phyloP scores from a whole-genome alignment of 2,329 filamentous ascomycete species.

The Fusarium zealandicum region DNA sequence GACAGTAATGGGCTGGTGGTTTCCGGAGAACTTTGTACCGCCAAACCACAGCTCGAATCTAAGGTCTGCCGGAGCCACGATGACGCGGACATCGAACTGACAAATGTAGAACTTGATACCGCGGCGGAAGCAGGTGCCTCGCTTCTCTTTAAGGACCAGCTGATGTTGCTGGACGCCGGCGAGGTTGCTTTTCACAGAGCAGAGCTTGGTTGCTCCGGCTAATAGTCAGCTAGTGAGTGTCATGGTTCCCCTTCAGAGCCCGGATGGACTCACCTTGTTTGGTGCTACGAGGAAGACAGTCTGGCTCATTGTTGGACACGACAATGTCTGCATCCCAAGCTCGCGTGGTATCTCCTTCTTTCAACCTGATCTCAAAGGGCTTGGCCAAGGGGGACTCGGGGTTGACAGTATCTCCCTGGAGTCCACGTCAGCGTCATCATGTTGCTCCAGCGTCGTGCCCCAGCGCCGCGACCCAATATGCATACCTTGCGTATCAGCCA shows the following conservation, averaged over 20 bases:
- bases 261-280: slow-evolving; percentile 43
- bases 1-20: slow-evolving; percentile 31
- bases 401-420: slow-evolving; percentile 50
- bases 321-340: slow-evolving; percentile 51
- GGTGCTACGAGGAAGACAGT: slow-evolving; percentile 47
- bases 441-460: too few relatives aligned
- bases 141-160: slow-evolving; percentile 48
- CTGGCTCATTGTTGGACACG: slow-evolving; percentile 48
- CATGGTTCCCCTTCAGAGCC: not conserved
- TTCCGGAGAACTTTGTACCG: slow-evolving; percentile 27
- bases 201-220: slow-evolving; percentile 50
- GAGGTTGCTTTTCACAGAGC: slow-evolving; percentile 51
- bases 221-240: not conserved
- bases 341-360: slow-evolving; percentile 43
- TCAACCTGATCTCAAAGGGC: slow-evolving; percentile 46
- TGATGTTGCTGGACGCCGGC: slow-evolving; percentile 48
- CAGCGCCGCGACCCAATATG: too few relatives aligned
- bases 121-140: slow-evolving; percentile 44
- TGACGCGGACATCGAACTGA: slow-evolving; percentile 59
- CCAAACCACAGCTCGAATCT: slow-evolving; percentile 52
- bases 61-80: slow-evolving; percentile 63
- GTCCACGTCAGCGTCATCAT: not conserved
- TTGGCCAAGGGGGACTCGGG: slow-evolving; percentile 46
- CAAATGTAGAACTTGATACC: slow-evolving; percentile 51
- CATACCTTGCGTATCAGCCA: slow-evolving; percentile 35